Evolutionary conservation across 768 basidiomycete genomes (phyloP), one percentile per base, ranked within the genome.

Genomic region (Pleurotus sapidus): DNA sequence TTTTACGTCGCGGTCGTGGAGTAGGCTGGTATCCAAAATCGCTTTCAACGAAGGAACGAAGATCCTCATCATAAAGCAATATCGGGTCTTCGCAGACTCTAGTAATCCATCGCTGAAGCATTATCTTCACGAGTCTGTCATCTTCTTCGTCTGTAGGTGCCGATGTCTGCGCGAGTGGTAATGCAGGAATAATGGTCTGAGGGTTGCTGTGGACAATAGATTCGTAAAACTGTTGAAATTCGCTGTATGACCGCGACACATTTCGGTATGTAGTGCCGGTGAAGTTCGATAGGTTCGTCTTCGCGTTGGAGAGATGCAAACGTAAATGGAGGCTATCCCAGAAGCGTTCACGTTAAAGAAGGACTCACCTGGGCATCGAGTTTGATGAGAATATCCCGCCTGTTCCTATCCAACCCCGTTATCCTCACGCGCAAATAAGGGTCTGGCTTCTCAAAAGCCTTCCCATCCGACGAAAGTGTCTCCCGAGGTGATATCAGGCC

Each of bases 141-240:
- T 99, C 97, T 72, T 98, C 97, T 73, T 98, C 97, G 66, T 98
- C 97, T 11, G 93, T 95, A 23, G 93, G 89, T 2, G 97, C 97
- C 11, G 95, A 98, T 0, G 95, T 98, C 63, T 96, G 93, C 0
- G 95, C 85, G n/a, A 98, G 81, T 1, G 97, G 97, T 12, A 99
- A 81, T 3, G 97, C 97, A 6, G 97, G 93, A 14, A 98, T 80
- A 64, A 99, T 97, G 24, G 95, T 96, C 67, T 98, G 97, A 0
- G 97, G 97, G 69, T 93, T 95, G 71, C 84, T 93, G 64, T 88
- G 83, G 27, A 94, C 83, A 63, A 96, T 81, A 48, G 95, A 83
- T 48, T 97, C 94, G 64, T 95, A 93, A 71, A 98, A 93, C 61
- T 91, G 85, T 68, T 93, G 90, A 71, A 97, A 98, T 70, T 99